Evolutionary conservation across 2,329 filamentous ascomycete genomes (phyloP), one percentile per base, ranked within the genome.

Genomic region (Penicillium nordicum): DNA sequence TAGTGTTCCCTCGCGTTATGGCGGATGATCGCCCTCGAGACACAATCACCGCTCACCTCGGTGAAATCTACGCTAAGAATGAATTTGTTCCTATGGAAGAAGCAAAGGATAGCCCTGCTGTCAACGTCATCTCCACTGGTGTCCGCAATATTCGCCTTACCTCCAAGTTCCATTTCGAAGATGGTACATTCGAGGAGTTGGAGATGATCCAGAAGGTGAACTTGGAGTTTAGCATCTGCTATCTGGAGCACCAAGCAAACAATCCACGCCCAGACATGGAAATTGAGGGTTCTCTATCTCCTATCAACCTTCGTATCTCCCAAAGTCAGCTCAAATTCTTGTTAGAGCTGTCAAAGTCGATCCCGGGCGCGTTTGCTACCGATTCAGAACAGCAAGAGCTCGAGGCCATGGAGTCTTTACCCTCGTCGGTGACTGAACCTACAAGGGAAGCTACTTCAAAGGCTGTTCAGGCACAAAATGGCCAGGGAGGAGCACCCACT

Each of bases 131-230:
- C 16, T 89, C 89, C 2, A 88, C 92, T 18, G 94, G 94, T 23
- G 93, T 99, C 63, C 85, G 93, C 52, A 96, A 99, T 59, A 91
- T 97, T 58, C 87, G 90, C 34, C 79, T 99, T 29, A 97, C 91
- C 0, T 97, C 93, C 0, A 87, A 90, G 53, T 91, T 97, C 68
- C 84, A 96, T 70, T 97, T 95, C 66, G 74, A 84, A 0, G 81
- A 86, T 2, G 84, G 86, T 34, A 76, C 83, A 55, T 84, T 85
- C 0, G 94, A 99, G 72, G 92, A 96, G 71, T 80, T 99, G 8
- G 91, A 99, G 71, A 88, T 99, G 79, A 96, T 99, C 64, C 92
- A 99, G 68, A 92, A 97, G 65, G 92, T 99, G 12, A 94, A 99
- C 70, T 79, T 99, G 25, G 90, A 89, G 46, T 97, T 99, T 76